Percentiles rank a stretch among this genome's conserved stretches.
Evolutionary conservation across 768 basidiomycete species (phyloP).

Genomic region (Suillus lakei): DNA sequence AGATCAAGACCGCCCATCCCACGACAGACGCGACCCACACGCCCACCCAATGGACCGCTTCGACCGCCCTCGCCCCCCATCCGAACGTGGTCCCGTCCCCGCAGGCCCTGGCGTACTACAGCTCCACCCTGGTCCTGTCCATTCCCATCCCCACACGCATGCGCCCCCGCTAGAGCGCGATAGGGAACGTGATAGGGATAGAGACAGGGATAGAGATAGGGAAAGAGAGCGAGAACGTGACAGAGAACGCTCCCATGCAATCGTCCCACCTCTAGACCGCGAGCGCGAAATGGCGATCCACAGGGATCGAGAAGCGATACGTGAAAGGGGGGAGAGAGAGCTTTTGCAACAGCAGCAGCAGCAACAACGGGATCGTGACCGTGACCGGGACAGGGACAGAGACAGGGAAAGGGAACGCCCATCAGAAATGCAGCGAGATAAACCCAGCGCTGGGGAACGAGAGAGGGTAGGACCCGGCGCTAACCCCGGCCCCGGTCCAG

Average conservation of each 20-base stretch:
- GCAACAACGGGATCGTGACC: background rate
- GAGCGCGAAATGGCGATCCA: slow-evolving; percentile 29
- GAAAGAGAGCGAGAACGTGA: slow-evolving; percentile 36
- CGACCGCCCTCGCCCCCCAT: background rate
- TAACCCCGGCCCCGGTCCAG: background rate
- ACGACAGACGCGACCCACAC: slow-evolving; percentile 1
- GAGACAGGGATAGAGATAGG: slow-evolving; percentile 30
- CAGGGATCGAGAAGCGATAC: slow-evolving; percentile 27
- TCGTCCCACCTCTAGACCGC: slow-evolving; percentile 25
- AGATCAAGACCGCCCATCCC: background rate
- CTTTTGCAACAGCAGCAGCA: slow-evolving; percentile 8
- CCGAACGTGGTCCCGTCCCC: slow-evolving; percentile 4
- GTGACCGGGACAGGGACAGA: slow-evolving; percentile 7
- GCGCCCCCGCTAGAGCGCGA: slow-evolving; percentile 17
- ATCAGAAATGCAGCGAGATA: slow-evolving; percentile 4
- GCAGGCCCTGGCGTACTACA: slow-evolving; percentile 18
- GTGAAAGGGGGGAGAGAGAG: slow-evolving; percentile 24
- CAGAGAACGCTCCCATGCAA: slow-evolving; percentile 23
- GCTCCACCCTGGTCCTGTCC: slow-evolving; percentile 19
- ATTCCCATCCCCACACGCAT: slow-evolving; percentile 28
- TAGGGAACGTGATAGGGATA: slow-evolving; percentile 7
- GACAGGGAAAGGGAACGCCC: slow-evolving; percentile 14
- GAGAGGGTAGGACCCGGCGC: background rate
- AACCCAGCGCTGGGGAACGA: background rate
- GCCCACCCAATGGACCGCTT: background rate